Percentiles rank a stretch among this genome's conserved stretches.
Evolutionary conservation across 495 filamentous ascomycete species (phyloP).

Genomic region (Talaromyces thailandensis): DNA sequence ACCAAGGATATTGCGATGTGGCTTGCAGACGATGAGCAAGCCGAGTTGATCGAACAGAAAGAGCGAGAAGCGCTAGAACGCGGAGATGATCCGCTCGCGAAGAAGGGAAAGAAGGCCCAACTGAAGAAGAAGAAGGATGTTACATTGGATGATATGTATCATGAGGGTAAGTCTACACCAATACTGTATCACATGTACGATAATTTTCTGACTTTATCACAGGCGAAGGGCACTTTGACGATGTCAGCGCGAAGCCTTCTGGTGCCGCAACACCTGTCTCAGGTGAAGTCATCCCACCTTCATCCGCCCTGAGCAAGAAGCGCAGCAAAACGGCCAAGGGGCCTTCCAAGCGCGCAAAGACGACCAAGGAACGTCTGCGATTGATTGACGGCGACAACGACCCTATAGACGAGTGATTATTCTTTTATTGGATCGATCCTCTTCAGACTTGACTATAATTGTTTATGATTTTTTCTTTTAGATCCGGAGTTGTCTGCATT

Average conservation of each 20-base stretch:
- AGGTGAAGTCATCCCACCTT: constrained; percentile 38
- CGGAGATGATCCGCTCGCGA: constrained; percentile 37
- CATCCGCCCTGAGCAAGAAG: constrained; percentile 45
- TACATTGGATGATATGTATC: constrained; percentile 94
- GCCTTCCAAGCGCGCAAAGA: constrained; percentile 78
- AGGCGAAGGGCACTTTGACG: constrained; percentile 94
- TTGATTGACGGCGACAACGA: constrained; percentile 74
- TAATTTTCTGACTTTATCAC: constrained; percentile 16
- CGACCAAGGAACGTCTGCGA: constrained; percentile 76
- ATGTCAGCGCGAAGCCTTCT: constrained; percentile 67
- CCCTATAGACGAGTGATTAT: constrained; percentile 5
- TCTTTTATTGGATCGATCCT: not conserved
- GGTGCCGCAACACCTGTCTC: constrained; percentile 75
- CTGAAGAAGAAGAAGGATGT: constrained; percentile 64
- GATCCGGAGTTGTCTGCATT: not conserved
- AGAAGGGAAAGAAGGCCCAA: constrained; percentile 45
- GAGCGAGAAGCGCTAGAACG: constrained; percentile 70
- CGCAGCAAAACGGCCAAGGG: constrained; percentile 41
- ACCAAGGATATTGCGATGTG: constrained; percentile 96
- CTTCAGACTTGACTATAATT: not conserved
- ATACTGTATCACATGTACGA: too few species aligned
- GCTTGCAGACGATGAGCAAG: constrained; percentile 93
- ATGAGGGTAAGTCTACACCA: constrained; percentile 68
- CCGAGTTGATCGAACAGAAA: constrained; percentile 79
- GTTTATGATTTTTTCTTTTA: not conserved